Evolutionary conservation across 2,329 filamentous ascomycete species (phyloP).

Genomic region (Ceratocystis alfenasii): DNA sequence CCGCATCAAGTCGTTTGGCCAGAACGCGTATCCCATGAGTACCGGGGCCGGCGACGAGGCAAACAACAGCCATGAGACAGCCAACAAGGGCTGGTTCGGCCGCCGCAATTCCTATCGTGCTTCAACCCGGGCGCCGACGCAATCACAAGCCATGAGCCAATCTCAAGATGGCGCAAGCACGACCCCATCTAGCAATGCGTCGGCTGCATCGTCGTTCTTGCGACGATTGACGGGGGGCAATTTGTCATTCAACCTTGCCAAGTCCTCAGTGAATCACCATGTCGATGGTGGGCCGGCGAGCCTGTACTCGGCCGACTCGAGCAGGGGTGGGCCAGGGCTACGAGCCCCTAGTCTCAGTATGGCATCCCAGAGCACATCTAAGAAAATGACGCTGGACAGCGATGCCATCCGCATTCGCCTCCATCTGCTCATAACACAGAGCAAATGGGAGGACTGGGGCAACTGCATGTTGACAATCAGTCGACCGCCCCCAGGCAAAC

Average conservation of each 20-base stretch:
- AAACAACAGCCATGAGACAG: conserved; percentile 29
- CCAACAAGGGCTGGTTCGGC: conserved; percentile 45
- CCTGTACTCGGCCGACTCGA: conserved; percentile 48
- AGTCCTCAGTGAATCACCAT: conserved; percentile 57
- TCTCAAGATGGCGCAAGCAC: conserved; percentile 66
- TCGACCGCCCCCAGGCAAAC: conserved; percentile 52
- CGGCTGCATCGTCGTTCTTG: conserved; percentile 64
- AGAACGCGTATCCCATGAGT: conserved; percentile 24
- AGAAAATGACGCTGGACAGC: conserved; percentile 49
- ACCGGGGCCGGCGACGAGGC: conserved; percentile 23
- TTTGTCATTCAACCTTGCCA: conserved; percentile 66
- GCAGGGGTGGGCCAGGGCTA: conserved; percentile 38
- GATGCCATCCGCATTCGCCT: conserved; percentile 77
- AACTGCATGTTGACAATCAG: conserved; percentile 74
- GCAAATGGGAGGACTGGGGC: conserved; percentile 87
- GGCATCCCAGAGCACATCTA: conserved; percentile 34
- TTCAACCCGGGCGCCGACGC: conserved; percentile 46
- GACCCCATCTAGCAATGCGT: conserved; percentile 46
- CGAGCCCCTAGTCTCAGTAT: conserved; percentile 48
- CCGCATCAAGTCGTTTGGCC: conserved; percentile 60
- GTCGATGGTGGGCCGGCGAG: conserved; percentile 43
- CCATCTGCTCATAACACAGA: conserved; percentile 62
- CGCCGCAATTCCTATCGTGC: conserved; percentile 54
- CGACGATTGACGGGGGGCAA: conserved; percentile 62
- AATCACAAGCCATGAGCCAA: conserved; percentile 27